Evolutionary conservation across 352 stramenopile species (phyloP).

Genomic region (Pythium phragmitis): DNA sequence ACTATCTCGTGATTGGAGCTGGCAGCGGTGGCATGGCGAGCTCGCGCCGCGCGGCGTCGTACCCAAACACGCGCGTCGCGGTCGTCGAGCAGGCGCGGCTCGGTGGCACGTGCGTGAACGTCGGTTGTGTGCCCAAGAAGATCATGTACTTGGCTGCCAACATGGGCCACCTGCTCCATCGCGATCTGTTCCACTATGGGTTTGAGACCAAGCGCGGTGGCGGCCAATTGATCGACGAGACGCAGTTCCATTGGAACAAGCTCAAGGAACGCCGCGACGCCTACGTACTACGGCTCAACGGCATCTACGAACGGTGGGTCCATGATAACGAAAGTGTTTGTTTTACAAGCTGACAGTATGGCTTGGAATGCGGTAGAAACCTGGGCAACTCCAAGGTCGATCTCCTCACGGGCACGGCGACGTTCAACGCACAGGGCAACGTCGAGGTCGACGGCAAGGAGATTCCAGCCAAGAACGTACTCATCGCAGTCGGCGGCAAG

Average conservation of each 20-base stretch:
- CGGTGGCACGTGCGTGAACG: slow-evolving; percentile 99
- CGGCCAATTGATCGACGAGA: slow-evolving; percentile 36
- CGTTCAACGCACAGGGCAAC: slow-evolving; percentile 69
- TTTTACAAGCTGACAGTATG: not conserved
- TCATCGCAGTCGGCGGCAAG: slow-evolving; percentile 94
- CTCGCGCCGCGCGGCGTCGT: slow-evolving; percentile 86
- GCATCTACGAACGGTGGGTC: slow-evolving; percentile 90
- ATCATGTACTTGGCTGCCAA: slow-evolving; percentile 92
- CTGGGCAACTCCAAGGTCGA: slow-evolving; percentile 91
- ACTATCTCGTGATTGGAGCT: slow-evolving; percentile 92
- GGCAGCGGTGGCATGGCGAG: slow-evolving; percentile 92
- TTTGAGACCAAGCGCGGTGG: slow-evolving; percentile 44
- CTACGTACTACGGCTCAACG: slow-evolving; percentile 95
- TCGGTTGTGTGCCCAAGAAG: slow-evolving; percentile 99
- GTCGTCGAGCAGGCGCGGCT: slow-evolving; percentile 91
- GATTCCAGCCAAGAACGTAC: slow-evolving; percentile 90
- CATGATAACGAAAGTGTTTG: not conserved
- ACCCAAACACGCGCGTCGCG: slow-evolving; percentile 90
- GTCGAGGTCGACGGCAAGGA: slow-evolving; percentile 74
- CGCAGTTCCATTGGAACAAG: slow-evolving; percentile 88
- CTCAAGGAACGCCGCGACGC: slow-evolving; percentile 93
- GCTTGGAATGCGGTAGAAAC: slow-evolving; percentile 60
- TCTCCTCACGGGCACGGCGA: slow-evolving; percentile 87
- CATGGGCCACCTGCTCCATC: slow-evolving; percentile 54
- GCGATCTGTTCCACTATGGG: slow-evolving; percentile 55